These are phyloP conservation scores for Globisporangium irregulare DNA, from an alignment of 352 stramenopile genomes.

Conservation along the genomic window DNA sequence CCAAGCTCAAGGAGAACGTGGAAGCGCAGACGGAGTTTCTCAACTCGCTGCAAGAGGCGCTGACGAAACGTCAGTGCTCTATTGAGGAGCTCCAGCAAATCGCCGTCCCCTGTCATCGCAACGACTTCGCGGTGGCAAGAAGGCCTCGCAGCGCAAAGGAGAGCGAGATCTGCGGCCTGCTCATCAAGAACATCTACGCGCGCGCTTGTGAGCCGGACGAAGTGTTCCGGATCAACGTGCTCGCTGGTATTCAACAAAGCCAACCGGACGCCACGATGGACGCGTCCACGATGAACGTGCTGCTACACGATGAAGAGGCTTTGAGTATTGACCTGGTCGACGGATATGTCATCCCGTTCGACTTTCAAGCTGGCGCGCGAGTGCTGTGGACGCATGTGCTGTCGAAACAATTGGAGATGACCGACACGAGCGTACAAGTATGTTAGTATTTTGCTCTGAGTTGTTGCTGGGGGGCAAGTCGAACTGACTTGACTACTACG, in stretches of 20 bases:
- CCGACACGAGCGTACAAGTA: neutral
- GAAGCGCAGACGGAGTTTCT: conserved; percentile 39
- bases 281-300: conserved; percentile 20
- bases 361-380: conserved; percentile 15
- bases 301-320: conserved; percentile 31
- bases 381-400: conserved; percentile 30
- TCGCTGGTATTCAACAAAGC: conserved; percentile 20
- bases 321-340: conserved; percentile 27
- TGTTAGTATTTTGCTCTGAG: neutral
- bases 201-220: neutral
- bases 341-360: conserved; percentile 8
- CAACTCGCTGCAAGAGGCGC: conserved; percentile 33
- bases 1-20: conserved; percentile 37
- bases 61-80: conserved; percentile 21
- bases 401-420: conserved; percentile 30
- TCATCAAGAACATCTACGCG: conserved; percentile 24
- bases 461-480: too few species aligned
- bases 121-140: too few species aligned
- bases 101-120: neutral
- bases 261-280: neutral
- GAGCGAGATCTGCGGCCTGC: neutral
- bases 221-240: conserved; percentile 17
- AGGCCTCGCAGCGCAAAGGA: neutral
- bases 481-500: too few species aligned
- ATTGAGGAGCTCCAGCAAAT: neutral